A percentile compares a stretch with the other conserved stretches of the same genome.
These are phyloP conservation scores for Wickerhamiella australiensis DNA, from an alignment of 805 yeast species.

Conservation along the genomic window DNA sequence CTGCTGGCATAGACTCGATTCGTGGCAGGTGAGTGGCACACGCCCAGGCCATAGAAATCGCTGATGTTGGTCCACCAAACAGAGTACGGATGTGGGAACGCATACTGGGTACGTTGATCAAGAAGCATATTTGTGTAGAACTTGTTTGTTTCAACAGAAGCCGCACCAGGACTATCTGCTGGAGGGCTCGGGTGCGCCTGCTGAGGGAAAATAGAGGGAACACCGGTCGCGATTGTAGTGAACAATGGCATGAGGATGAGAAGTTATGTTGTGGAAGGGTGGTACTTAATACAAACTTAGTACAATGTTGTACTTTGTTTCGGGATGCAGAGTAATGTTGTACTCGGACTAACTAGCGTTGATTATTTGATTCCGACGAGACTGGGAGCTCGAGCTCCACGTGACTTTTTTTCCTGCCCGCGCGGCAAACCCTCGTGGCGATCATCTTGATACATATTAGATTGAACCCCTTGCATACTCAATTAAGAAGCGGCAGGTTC, in stretches of 20 bases:
- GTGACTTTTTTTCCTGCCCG: not conserved
- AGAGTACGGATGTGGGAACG: conserved; percentile 58
- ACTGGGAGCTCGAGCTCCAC: not conserved
- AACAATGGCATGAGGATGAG: conserved; percentile 30
- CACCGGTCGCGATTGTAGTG: conserved; percentile 34
- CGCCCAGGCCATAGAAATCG: conserved; percentile 45
- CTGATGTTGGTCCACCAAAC: conserved; percentile 41
- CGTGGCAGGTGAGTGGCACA: conserved; percentile 42
- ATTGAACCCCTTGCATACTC: no score
- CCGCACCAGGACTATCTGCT: conserved; percentile 35
- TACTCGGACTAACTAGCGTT: not conserved
- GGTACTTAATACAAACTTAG: not conserved
- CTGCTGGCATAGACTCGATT: conserved; percentile 36
- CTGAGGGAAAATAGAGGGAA: conserved; percentile 38
- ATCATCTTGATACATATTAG: no score
- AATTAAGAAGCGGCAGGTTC: not conserved
- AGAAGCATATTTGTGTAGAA: conserved; percentile 58
- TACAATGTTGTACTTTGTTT: not conserved
- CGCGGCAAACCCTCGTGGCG: no score
- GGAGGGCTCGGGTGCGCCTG: conserved; percentile 21
- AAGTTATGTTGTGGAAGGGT: not conserved
- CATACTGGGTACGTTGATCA: conserved; percentile 42
- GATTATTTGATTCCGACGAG: no score
- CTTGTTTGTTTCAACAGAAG: conserved; percentile 57
- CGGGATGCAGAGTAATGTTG: not conserved